Percentiles rank a stretch among this genome's conserved stretches.
Evolutionary conservation across 2,329 filamentous ascomycete species (phyloP).

Genomic region (Nectriaceae sp.): DNA sequence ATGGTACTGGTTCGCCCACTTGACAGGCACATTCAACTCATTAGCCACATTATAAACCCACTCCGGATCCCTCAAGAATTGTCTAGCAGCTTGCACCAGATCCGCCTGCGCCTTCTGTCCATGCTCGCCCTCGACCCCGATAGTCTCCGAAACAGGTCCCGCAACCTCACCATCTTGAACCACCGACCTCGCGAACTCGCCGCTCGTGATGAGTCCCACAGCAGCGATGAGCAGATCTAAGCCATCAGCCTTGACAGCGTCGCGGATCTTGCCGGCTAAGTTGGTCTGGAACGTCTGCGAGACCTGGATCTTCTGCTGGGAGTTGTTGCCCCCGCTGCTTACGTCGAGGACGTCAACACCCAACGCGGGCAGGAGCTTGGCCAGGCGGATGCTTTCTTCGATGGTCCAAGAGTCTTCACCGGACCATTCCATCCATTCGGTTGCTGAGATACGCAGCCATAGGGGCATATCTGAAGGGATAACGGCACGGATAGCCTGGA

Average conservation of each 20-base stretch:
- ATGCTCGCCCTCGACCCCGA: conserved; percentile 43
- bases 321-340: conserved; percentile 72
- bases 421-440: conserved; percentile 61
- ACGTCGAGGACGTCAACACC: conserved; percentile 87
- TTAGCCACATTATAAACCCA: conserved; percentile 74
- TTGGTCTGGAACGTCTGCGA: conserved; percentile 73
- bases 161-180: conserved; percentile 47
- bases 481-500: conserved; percentile 50
- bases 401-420: conserved; percentile 62
- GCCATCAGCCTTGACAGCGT: conserved; percentile 55
- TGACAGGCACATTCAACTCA: conserved; percentile 69
- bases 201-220: conserved; percentile 73
- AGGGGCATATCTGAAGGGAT: conserved; percentile 58
- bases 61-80: conserved; percentile 81
- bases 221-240: conserved; percentile 65
- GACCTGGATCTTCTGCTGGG: conserved; percentile 59
- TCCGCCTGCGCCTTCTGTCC: conserved; percentile 57
- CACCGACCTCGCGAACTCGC: conserved; percentile 63
- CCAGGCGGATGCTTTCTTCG: conserved; percentile 51
- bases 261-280: conserved; percentile 71
- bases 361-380: conserved; percentile 61
- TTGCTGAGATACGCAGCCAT: conserved; percentile 60
- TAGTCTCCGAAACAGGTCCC: conserved; percentile 20
- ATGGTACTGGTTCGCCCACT: conserved; percentile 69
- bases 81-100: conserved; percentile 71